phyloP scores from a whole-genome alignment of 192 early-diverging fungal genomes.

The Endogone sp. region DNA sequence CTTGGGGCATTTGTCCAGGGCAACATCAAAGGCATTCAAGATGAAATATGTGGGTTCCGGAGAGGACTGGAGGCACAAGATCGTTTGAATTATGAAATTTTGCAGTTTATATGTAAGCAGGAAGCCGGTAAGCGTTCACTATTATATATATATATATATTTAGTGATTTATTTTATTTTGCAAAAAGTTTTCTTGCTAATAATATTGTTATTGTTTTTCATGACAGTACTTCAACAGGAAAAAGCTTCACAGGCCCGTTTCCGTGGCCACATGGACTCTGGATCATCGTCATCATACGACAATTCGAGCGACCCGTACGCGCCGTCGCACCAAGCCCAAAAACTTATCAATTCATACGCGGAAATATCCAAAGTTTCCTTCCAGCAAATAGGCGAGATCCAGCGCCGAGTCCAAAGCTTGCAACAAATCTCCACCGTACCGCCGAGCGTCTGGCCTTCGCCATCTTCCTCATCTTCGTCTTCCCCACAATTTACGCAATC shows the following conservation, averaged over 20 bases:
- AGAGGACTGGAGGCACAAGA: constrained; percentile 44
- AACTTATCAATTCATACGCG: constrained; percentile 26
- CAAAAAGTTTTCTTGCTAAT: too few relatives aligned
- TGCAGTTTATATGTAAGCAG: constrained; percentile 30
- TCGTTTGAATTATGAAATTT: constrained; percentile 37
- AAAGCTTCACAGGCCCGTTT: background rate
- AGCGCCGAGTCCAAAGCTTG: constrained; percentile 10
- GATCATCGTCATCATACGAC: background rate
- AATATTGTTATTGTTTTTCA: background rate
- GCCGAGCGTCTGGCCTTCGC: background rate
- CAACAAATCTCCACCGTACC: constrained; percentile 13
- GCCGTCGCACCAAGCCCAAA: constrained; percentile 17
- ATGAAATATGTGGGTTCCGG: constrained; percentile 38
- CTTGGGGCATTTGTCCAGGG: background rate
- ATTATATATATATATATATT: too few relatives aligned
- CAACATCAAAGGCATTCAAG: constrained; percentile 22
- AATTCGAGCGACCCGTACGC: background rate
- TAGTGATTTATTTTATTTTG: too few relatives aligned
- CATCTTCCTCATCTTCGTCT: background rate
- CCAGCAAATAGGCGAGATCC: constrained; percentile 25
- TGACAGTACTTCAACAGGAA: constrained; percentile 3
- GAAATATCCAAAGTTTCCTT: constrained; percentile 17
- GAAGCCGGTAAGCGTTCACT: constrained; percentile 24
- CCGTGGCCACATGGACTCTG: background rate
- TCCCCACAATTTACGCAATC: background rate